Evolutionary conservation across 2,329 filamentous ascomycete genomes (phyloP).

Genomic region (Didymella arachidicola): DNA sequence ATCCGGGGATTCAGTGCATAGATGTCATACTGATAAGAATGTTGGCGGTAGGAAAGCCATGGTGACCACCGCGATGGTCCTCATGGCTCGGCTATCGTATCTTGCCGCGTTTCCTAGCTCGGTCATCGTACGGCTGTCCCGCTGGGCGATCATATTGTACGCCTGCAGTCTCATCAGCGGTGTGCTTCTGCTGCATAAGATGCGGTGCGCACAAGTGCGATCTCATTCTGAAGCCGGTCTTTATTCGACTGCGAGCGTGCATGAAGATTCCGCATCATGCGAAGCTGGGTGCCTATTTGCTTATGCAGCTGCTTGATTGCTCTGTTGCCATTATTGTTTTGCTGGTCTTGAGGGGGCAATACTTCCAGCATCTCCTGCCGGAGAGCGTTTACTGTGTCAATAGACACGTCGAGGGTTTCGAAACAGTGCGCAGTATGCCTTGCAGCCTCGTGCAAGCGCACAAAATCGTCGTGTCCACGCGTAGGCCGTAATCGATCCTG

Average conservation of each 20-base stretch:
- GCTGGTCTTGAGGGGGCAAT: not conserved
- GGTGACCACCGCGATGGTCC: slow-evolving; percentile 28
- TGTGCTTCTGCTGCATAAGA: not conserved
- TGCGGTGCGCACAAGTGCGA: slow-evolving; percentile 20
- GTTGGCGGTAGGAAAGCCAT: slow-evolving; percentile 35
- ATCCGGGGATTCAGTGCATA: not conserved
- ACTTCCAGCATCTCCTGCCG: slow-evolving; percentile 7
- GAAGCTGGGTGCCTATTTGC: slow-evolving; percentile 19
- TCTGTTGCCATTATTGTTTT: too few species aligned
- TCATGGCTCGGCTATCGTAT: slow-evolving; percentile 26
- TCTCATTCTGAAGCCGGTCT: slow-evolving; percentile 31
- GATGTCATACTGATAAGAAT: slow-evolving; percentile 26
- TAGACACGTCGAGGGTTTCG: slow-evolving; percentile 23
- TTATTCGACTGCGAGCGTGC: slow-evolving; percentile 27
- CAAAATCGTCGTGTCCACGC: slow-evolving; percentile 14
- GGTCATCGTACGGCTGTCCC: slow-evolving; percentile 28
- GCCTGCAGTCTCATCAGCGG: slow-evolving; percentile 19
- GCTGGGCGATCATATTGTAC: slow-evolving; percentile 31
- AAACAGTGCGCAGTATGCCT: slow-evolving; percentile 28
- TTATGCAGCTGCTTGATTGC: not conserved
- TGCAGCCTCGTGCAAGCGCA: slow-evolving; percentile 23
- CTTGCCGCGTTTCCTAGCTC: slow-evolving; percentile 25
- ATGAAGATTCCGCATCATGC: slow-evolving; percentile 22
- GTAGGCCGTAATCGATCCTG: slow-evolving; percentile 13
- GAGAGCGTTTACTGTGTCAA: slow-evolving; percentile 19